Conservation (phyloP, 345 rosid species). For the Odontarrhena argentea region DNA sequence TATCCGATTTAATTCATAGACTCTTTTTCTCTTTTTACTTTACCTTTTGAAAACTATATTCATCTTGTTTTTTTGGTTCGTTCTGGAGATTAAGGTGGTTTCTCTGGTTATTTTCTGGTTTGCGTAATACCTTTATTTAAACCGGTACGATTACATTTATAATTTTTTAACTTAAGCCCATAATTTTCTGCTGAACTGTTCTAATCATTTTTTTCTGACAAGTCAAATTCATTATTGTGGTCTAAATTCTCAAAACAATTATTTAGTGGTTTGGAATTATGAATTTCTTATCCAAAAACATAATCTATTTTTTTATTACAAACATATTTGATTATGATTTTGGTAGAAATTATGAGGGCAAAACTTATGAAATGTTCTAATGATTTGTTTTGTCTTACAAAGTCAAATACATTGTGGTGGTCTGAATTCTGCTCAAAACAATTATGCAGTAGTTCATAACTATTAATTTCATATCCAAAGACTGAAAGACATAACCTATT, state of each 20-base stretch:
- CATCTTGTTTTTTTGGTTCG: neutral
- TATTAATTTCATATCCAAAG: neutral
- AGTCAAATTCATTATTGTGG: conserved; percentile 11
- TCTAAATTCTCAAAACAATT: neutral
- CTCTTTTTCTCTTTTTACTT: neutral
- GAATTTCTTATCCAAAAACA: neutral
- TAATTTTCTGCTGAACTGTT: neutral
- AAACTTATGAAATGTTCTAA: neutral
- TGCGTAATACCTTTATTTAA: neutral
- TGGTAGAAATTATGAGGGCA: no score
- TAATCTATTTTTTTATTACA: no score
- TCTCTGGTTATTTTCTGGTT: neutral
- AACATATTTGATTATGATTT: no score
- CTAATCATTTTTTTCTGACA: neutral
- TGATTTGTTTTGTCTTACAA: neutral
- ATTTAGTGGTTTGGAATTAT: conserved; percentile 1
- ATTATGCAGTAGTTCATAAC: neutral
- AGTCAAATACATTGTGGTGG: conserved; percentile 14
- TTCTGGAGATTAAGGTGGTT: no score
- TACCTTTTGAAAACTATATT: neutral
- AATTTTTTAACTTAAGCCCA: neutral
- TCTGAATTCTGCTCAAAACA: neutral
- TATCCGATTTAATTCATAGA: neutral
- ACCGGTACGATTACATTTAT: neutral
- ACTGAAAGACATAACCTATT: neutral